phyloP scores from a whole-genome alignment of 2,329 filamentous ascomycete genomes.

The Diaporthe citrichinensis region DNA sequence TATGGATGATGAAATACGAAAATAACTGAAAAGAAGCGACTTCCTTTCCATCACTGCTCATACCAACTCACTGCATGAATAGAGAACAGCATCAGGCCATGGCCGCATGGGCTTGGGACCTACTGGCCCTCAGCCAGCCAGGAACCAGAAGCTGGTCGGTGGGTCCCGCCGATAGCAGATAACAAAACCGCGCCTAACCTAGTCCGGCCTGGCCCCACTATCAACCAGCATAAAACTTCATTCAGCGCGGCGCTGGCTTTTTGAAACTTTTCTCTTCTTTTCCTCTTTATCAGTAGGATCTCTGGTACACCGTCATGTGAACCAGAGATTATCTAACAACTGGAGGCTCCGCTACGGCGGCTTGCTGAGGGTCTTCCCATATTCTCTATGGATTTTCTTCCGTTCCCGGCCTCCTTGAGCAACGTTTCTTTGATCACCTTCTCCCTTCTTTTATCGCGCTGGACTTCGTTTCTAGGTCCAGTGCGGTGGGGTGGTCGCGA shows the following conservation, averaged over 20 bases:
- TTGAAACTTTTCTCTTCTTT: constrained; percentile 47
- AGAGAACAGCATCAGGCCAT: not conserved
- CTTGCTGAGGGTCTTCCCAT: constrained; percentile 67
- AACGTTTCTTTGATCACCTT: constrained; percentile 59
- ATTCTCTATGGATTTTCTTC: constrained; percentile 65
- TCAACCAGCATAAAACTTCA: constrained; percentile 33
- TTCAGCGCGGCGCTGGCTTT: not conserved
- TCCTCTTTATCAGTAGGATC: constrained; percentile 61
- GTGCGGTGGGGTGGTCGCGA: constrained; percentile 68
- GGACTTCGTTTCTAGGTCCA: constrained; percentile 58
- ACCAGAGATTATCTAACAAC: constrained; percentile 54
- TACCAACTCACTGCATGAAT: not conserved
- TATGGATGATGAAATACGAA: not conserved
- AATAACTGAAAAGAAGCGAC: not conserved
- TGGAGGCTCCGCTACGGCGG: constrained; percentile 67
- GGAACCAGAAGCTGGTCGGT: too few relatives aligned
- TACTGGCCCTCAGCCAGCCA: not conserved
- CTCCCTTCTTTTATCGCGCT: constrained; percentile 59
- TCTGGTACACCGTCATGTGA: constrained; percentile 66
- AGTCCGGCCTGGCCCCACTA: constrained; percentile 13
- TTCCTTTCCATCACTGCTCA: not conserved
- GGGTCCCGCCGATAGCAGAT: constrained; percentile 17
- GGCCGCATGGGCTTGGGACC: not conserved
- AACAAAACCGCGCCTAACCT: not conserved
- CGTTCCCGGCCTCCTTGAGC: constrained; percentile 68